phyloP scores from a whole-genome alignment of 768 basidiomycete species.

The Sporobolomyces phaffii region DNA sequence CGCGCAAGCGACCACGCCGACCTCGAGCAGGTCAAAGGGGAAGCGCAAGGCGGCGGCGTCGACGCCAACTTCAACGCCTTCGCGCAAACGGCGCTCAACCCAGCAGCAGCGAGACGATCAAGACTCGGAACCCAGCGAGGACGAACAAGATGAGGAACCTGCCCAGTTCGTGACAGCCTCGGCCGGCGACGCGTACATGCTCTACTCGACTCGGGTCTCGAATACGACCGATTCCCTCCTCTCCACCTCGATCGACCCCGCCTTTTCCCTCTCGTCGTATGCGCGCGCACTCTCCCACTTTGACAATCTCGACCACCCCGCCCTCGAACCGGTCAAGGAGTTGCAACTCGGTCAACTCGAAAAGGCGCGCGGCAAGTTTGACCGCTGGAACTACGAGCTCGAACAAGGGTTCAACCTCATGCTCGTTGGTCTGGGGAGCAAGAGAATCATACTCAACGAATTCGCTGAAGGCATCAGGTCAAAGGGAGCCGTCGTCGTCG shows the following conservation, averaged over 20 bases:
- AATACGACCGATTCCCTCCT: conserved; percentile 75
- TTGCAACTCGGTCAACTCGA: not conserved
- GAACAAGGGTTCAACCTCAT: conserved; percentile 77
- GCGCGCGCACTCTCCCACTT: conserved; percentile 10
- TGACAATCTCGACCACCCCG: not conserved
- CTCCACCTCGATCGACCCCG: conserved; percentile 50
- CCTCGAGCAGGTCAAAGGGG: conserved; percentile 11
- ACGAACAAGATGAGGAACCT: conserved; percentile 6
- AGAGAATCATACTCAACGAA: conserved; percentile 65
- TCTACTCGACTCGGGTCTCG: conserved; percentile 49
- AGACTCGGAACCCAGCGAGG: conserved; percentile 7
- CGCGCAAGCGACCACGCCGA: not conserved
- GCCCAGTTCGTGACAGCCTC: conserved; percentile 55
- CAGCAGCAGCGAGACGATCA: conserved; percentile 25
- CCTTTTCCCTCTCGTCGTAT: conserved; percentile 61
- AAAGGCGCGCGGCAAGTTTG: conserved; percentile 49
- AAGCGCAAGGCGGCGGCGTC: conserved; percentile 15
- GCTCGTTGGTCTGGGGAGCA: conserved; percentile 85
- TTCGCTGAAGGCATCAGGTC: conserved; percentile 58
- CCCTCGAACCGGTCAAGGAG: not conserved
- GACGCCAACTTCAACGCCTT: not conserved
- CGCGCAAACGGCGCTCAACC: not conserved
- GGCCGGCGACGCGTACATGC: conserved; percentile 81
- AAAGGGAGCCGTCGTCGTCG: conserved; percentile 65
- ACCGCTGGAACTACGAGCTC: conserved; percentile 65